Base-by-base conservation (phyloP, 768 basidiomycete species). In the Mycena galopus region DNA sequence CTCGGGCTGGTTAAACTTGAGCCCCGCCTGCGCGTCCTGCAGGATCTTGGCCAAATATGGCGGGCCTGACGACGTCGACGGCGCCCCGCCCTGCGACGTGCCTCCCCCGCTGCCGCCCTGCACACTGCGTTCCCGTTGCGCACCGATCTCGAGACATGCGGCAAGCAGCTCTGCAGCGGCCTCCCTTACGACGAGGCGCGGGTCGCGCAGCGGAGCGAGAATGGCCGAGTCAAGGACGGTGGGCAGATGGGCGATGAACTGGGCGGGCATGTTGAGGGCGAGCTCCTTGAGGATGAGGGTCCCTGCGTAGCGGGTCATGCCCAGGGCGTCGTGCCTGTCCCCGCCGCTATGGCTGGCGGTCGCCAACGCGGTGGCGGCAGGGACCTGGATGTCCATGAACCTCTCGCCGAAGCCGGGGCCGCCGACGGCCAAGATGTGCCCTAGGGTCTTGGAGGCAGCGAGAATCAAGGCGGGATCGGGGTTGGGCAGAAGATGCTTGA, bases 251-350 rank as follows among this genome's bases (percentile, higher is more conserved):
- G 88, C 84, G 74, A 90, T 86, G 78, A 94, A 92, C 71, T 92
- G 87, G 23, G 82, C 84, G 0, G 92, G 89, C 64, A 89, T 92
- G 75, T 92, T 89, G 14, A 87, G 86, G 11, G 94, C 93, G 67
- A 95, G 84, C 78, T 93, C 92, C 79, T 92, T 92, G 37, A 94
- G 77, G 35, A 94, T 89, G 66, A 94, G 87, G 2, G 93, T 91
- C 0, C 92, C 93, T 0, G 91, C 91, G 79, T 93, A 93, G 9
- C 93, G 85, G 3, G 89, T 88, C 44, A 88, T 86, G 76, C 94
- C 93, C 33, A 60, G 30, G 16, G 66, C 58, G 16, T 75, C 74
- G 59, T 72, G 44, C 61, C 44, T 65, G 61, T 65, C 72, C 23
- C 60, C 59, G 32, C 61, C 60, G 33, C 53, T 47, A 21, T 47